These are phyloP conservation scores for Neophaeococcomyces mojaviensis DNA, from an alignment of 2,329 filamentous ascomycete genomes.

Conservation along the genomic window DNA sequence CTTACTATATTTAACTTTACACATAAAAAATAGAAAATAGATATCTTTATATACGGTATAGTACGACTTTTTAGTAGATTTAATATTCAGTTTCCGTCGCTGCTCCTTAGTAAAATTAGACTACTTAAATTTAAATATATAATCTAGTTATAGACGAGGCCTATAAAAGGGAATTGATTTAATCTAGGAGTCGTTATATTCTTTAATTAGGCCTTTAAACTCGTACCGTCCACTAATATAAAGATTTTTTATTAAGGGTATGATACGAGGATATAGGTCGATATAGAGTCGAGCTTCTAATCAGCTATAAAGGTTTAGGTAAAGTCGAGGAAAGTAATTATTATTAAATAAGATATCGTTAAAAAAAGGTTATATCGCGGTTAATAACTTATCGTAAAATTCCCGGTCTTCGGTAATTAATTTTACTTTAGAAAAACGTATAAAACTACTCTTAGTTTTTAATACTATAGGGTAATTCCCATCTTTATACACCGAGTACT, in stretches of 20 bases:
- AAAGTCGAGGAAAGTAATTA: conserved; percentile 8
- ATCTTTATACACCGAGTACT: conserved; percentile 11
- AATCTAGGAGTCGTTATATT: conserved; percentile 28
- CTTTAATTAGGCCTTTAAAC: conserved; percentile 24
- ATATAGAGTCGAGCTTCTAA: conserved; percentile 8
- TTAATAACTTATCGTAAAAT: neutral
- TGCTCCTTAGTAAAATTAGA: conserved; percentile 38
- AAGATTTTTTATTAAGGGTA: conserved; percentile 3
- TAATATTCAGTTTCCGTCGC: conserved; percentile 31
- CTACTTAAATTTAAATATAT: conserved; percentile 26
- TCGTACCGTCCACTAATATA: neutral
- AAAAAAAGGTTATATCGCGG: conserved; percentile 1
- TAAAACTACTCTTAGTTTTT: conserved; percentile 13
- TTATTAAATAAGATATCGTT: conserved; percentile 5
- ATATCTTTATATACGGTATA: conserved; percentile 25
- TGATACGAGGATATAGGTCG: conserved; percentile 4
- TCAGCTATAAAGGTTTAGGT: conserved; percentile 1
- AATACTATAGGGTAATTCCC: conserved; percentile 11
- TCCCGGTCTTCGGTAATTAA: conserved; percentile 1
- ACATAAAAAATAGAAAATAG: conserved; percentile 45
- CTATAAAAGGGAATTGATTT: conserved; percentile 25
- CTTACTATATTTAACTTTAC: conserved; percentile 41
- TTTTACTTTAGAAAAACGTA: conserved; percentile 10
- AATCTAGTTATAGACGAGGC: conserved; percentile 29
- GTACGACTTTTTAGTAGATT: conserved; percentile 5